Evolutionary conservation across 345 rosid genomes (phyloP), one percentile per base, ranked within the genome.

Genomic region (Cochlearia excelsa): DNA sequence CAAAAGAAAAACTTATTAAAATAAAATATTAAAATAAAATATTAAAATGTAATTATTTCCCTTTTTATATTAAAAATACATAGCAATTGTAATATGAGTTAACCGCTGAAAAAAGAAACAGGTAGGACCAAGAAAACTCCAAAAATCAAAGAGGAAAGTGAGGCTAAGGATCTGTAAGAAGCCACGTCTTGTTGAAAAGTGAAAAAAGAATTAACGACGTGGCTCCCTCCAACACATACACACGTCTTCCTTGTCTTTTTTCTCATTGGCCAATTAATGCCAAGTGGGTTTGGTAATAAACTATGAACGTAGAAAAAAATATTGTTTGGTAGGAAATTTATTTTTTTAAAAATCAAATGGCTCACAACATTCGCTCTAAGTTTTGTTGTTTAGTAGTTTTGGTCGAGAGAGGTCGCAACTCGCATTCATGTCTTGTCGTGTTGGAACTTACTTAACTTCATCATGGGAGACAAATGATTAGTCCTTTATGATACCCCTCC

Each of bases 121-220:
- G 45, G 52, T 41, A 26, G 51, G 7, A 16, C 23, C 44, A 49
- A 31, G 8, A 30, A 11, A 57, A 4, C 7, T 57, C 6, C 4
- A n/a, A 5, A 26, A 48, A 33, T 33, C 3, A 3, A 3, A 33
- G 30, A 26, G 49, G 40, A 56, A 55, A 34, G 26, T 57, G 58
- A 44, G 16, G 46, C 44, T 43, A 57, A 45, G 55, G 66, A 68
- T 68, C 7, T 3, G 2, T 1, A 28, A 59, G 49, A 30, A 52
- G 72, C 72, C 72, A 59, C 66, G 61, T 67, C 47, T 44, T 35
- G 33, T 51, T 4, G 40, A 67, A 67, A 67, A 44, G 54, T 51
- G 59, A 0, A 28, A 43, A 34, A 2, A 3, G 3, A 34, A 35
- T 1, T 44, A 51, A 43, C 2, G 34, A 59, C 33, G 53, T 59